A percentile compares a stretch with the other conserved stretches of the same genome.
Evolutionary conservation across 176 grass and related monocot genomes (phyloP).

Genomic region (Cocos nucifera): DNA sequence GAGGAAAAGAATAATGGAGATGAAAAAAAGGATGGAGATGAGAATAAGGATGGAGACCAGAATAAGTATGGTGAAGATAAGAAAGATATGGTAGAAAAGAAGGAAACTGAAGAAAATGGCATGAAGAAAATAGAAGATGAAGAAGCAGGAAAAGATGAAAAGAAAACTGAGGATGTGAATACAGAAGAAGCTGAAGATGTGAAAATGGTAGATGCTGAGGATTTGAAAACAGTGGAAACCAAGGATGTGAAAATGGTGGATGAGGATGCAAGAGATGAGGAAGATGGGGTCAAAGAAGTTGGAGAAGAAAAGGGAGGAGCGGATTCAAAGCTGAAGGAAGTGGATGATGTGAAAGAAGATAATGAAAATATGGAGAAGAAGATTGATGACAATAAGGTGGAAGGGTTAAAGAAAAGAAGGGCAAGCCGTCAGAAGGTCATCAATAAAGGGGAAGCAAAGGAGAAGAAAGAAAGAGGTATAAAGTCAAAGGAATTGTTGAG

Average conservation of each 20-base stretch:
- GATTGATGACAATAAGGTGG: background rate
- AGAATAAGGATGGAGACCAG: no score
- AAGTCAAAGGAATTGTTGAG: constrained; percentile 42
- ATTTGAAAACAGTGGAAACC: constrained; percentile 29
- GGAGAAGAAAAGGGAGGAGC: constrained; percentile 6
- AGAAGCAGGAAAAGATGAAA: background rate
- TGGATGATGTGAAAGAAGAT: background rate
- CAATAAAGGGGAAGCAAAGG: constrained; percentile 49
- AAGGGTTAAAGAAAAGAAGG: constrained; percentile 48
- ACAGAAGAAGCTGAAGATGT: background rate
- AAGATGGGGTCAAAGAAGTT: constrained; percentile 1
- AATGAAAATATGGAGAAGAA: constrained; percentile 2
- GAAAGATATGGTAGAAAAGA: background rate
- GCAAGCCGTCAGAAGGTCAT: constrained; percentile 34
- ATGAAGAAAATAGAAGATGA: constrained; percentile 3
- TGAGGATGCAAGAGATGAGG: background rate
- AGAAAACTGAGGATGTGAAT: background rate
- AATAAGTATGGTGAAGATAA: constrained; percentile 14
- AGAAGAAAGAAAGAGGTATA: constrained; percentile 33
- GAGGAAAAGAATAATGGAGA: constrained; percentile 5
- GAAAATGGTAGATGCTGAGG: constrained; percentile 12
- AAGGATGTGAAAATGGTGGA: constrained; percentile 18
- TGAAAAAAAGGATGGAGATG: background rate
- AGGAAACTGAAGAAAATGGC: constrained; percentile 30
- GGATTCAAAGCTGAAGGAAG: background rate